A percentile compares a stretch with the other conserved stretches of the same genome.
Conservation (phyloP, 805 yeast genomes). For the Cyberlindnera maclurae region DNA sequence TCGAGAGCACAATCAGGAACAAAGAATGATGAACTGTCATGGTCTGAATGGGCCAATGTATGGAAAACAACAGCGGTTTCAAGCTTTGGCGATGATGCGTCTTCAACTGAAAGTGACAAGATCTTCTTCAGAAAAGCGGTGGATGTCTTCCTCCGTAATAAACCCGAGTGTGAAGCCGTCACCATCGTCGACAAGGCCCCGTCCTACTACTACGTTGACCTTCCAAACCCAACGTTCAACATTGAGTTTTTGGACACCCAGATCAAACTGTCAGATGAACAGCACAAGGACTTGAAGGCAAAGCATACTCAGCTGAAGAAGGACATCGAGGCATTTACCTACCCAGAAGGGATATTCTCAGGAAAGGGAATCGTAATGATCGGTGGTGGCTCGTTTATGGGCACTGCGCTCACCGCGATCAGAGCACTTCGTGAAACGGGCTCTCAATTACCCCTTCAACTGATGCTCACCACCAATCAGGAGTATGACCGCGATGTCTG, state of each 20-base stretch:
- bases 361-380: slow-evolving; percentile 30
- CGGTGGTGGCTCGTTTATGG: slow-evolving; percentile 39
- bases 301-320: slow-evolving; percentile 17
- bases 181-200: slow-evolving; percentile 20
- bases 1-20: too few relatives aligned
- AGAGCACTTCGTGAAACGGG: slow-evolving; percentile 35
- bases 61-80: too few relatives aligned
- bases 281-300: slow-evolving; percentile 13
- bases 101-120: background rate
- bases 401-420: slow-evolving; percentile 33
- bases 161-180: slow-evolving; percentile 16
- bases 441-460: slow-evolving; percentile 36
- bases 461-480: slow-evolving; percentile 32
- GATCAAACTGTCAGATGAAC: slow-evolving; percentile 14
- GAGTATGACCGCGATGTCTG: slow-evolving; percentile 41
- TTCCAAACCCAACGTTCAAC: slow-evolving; percentile 23
- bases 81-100: background rate
- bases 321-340: slow-evolving; percentile 5
- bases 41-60: too few relatives aligned
- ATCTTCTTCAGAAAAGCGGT: slow-evolving; percentile 16
- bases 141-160: slow-evolving; percentile 15
- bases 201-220: slow-evolving; percentile 21
- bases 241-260: slow-evolving; percentile 17
- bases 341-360: slow-evolving; percentile 16
- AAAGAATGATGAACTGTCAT: too few relatives aligned